A percentile compares a stretch with the other conserved stretches of the same genome.
Conservation (phyloP, 1,284 basidiomycete species). For the Porodaedalea pini region DNA sequence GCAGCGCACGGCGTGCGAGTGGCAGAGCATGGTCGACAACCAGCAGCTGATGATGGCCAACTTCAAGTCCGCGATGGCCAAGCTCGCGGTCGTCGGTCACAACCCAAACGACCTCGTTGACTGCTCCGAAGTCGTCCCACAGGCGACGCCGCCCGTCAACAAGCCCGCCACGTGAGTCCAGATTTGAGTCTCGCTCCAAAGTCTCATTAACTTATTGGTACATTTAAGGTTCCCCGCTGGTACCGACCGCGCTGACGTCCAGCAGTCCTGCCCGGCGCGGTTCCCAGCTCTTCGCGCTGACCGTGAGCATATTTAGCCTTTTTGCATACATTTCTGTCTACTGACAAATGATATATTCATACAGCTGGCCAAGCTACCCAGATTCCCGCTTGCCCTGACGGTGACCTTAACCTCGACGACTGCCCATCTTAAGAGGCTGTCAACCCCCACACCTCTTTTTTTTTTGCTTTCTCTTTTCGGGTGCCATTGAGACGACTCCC, state of each 20-base stretch:
- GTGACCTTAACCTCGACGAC: slow-evolving; percentile 12
- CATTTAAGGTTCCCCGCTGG: slow-evolving; percentile 15
- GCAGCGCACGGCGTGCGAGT: slow-evolving; percentile 22
- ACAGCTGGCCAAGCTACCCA: slow-evolving; percentile 12
- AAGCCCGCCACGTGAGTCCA: slow-evolving; percentile 19
- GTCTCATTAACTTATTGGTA: background rate
- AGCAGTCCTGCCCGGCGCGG: slow-evolving; percentile 18
- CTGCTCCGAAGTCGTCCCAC: slow-evolving; percentile 22
- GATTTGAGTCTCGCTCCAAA: background rate
- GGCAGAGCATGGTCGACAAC: slow-evolving; percentile 21
- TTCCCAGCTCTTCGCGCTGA: slow-evolving; percentile 6
- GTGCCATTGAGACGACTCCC: no score
- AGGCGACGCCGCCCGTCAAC: slow-evolving; percentile 8
- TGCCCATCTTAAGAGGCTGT: slow-evolving; percentile 17
- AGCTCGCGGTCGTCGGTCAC: slow-evolving; percentile 21
- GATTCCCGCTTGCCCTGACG: slow-evolving; percentile 21
- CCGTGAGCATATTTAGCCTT: background rate
- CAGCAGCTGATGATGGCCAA: slow-evolving; percentile 20
- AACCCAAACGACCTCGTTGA: slow-evolving; percentile 20
- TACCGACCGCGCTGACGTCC: slow-evolving; percentile 6
- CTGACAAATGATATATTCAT: background rate
- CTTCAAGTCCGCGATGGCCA: slow-evolving; percentile 20
- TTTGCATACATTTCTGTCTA: background rate
- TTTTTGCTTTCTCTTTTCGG: background rate
- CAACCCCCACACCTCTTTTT: no score